Conservation (phyloP, 2,329 filamentous ascomycete species). For the Apiospora phragmitis region DNA sequence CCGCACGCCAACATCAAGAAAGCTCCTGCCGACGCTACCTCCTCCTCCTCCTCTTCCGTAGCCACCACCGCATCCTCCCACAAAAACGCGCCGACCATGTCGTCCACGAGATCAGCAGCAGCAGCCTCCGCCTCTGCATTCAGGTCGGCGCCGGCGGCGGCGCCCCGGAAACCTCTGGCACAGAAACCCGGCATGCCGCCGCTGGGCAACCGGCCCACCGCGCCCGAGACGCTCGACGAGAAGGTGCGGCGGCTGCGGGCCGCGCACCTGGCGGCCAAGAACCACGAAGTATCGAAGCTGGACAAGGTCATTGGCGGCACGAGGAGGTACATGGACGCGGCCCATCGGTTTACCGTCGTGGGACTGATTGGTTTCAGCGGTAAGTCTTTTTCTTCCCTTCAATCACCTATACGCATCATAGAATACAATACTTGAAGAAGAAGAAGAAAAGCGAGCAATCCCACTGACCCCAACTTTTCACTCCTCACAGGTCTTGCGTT, state of each 20-base stretch:
- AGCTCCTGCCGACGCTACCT: slow-evolving; percentile 20
- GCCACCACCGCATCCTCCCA: slow-evolving; percentile 16
- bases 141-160: slow-evolving; percentile 1
- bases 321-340: slow-evolving; percentile 54
- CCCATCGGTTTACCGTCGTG: slow-evolving; percentile 56
- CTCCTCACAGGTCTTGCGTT: slow-evolving; percentile 48
- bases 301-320: slow-evolving; percentile 51
- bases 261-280: slow-evolving; percentile 66
- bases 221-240: slow-evolving; percentile 65
- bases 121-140: neutral
- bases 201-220: slow-evolving; percentile 30
- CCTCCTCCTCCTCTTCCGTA: slow-evolving; percentile 19
- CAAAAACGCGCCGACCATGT: slow-evolving; percentile 16
- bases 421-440: too few relatives aligned
- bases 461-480: neutral
- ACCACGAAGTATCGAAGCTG: slow-evolving; percentile 54
- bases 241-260: slow-evolving; percentile 68
- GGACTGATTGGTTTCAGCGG: slow-evolving; percentile 58
- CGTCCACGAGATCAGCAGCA: slow-evolving; percentile 1
- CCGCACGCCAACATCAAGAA: slow-evolving; percentile 70
- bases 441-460: neutral
- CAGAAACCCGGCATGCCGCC: slow-evolving; percentile 20
- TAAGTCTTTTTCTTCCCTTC: slow-evolving; percentile 33
- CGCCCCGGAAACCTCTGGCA: slow-evolving; percentile 15
- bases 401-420: too few relatives aligned